Conservation (phyloP, 2,329 filamentous ascomycete genomes). For the Alternaria infectoria region DNA sequence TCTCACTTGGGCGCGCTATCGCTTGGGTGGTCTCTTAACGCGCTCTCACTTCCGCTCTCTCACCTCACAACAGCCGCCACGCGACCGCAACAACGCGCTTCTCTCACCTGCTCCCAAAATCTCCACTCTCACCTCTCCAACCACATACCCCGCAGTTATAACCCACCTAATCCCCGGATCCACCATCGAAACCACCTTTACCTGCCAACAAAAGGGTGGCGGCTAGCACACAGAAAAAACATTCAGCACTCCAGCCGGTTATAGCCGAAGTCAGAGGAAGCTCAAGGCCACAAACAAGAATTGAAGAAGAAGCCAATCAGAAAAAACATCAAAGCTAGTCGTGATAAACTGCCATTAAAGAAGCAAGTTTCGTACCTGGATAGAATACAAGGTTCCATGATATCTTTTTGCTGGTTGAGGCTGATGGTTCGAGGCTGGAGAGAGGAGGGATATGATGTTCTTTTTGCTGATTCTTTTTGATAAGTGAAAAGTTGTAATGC, state of each 20-base stretch:
- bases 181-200: background rate
- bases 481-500: background rate
- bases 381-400: background rate
- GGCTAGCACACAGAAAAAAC: background rate
- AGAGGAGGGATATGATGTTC: background rate
- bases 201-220: background rate
- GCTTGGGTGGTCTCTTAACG: too few species aligned
- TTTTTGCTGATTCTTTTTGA: background rate
- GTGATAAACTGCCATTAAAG: background rate
- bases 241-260: background rate
- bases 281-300: background rate
- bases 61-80: background rate
- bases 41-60: background rate
- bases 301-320: background rate
- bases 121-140: fast-evolving
- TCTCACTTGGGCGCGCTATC: background rate
- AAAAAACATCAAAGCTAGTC: background rate
- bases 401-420: background rate
- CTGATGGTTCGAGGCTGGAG: background rate
- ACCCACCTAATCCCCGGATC: background rate
- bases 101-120: background rate
- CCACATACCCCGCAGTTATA: background rate
- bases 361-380: background rate
- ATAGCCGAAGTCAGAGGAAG: background rate
- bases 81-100: background rate